Evolutionary conservation across 2,329 filamentous ascomycete species (phyloP).

Genomic region (Clonostachys chloroleuca): DNA sequence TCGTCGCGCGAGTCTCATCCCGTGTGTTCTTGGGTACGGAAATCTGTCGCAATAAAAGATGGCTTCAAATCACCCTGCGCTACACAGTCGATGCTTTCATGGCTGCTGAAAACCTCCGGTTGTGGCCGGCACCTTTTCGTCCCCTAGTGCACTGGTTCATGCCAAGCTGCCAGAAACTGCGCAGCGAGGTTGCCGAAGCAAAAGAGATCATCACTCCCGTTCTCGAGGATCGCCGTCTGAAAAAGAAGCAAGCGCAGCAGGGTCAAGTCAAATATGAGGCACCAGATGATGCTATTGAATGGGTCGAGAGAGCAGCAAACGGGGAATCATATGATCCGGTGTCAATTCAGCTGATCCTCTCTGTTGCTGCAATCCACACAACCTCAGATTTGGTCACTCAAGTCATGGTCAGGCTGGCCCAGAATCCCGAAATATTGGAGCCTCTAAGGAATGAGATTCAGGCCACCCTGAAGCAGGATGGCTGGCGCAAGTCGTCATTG

Average conservation of each 20-base stretch:
- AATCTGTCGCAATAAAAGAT: conserved; percentile 31
- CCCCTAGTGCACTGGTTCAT: conserved; percentile 39
- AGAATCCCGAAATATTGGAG: conserved; percentile 26
- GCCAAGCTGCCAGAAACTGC: conserved; percentile 26
- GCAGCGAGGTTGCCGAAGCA: conserved; percentile 3
- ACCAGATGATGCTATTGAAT: conserved; percentile 43
- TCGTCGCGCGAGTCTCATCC: conserved; percentile 11
- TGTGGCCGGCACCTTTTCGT: conserved; percentile 36
- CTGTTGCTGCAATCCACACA: conserved; percentile 50
- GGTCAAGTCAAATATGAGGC: conserved; percentile 26
- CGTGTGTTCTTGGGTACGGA: conserved; percentile 27
- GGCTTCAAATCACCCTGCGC: conserved; percentile 33
- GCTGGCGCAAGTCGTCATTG: conserved; percentile 39
- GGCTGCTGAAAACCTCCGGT: conserved; percentile 16
- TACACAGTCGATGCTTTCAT: conserved; percentile 38
- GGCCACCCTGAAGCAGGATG: conserved; percentile 4
- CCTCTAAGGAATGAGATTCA: conserved; percentile 34
- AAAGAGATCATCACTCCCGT: conserved; percentile 21
- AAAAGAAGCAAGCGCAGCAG: conserved; percentile 18
- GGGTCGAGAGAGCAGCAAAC: conserved; percentile 43
- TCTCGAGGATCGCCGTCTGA: conserved; percentile 36
- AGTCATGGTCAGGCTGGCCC: conserved; percentile 25
- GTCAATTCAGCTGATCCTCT: conserved; percentile 12
- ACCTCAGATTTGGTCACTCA: conserved; percentile 26
- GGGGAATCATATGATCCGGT: conserved; percentile 5